Evolutionary conservation across 768 basidiomycete species (phyloP).

Genomic region (Boletus reticuloceps): DNA sequence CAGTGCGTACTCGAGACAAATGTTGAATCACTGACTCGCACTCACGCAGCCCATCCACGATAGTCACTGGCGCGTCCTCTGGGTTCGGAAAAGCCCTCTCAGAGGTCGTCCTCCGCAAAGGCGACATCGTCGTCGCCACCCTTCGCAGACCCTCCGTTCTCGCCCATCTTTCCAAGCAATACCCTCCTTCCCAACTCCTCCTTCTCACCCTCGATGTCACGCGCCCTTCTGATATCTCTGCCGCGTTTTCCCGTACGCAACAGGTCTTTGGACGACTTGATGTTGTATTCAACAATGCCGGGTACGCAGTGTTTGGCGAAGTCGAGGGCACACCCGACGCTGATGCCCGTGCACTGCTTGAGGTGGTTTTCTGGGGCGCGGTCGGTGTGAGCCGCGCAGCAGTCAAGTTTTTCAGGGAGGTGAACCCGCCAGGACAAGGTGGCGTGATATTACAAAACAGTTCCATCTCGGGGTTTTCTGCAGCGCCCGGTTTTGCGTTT

Average conservation of each 20-base stretch:
- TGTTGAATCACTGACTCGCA: neutral
- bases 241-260: slow-evolving; percentile 33
- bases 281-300: slow-evolving; percentile 46
- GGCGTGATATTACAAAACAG: slow-evolving; percentile 15
- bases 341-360: slow-evolving; percentile 32
- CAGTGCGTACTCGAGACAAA: neutral
- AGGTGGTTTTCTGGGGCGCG: slow-evolving; percentile 27
- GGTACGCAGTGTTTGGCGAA: slow-evolving; percentile 27
- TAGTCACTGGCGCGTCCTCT: slow-evolving; percentile 33
- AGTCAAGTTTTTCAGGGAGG: slow-evolving; percentile 33
- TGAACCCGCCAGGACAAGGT: slow-evolving; percentile 21
- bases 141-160: slow-evolving; percentile 37
- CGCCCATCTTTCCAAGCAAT: slow-evolving; percentile 20
- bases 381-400: slow-evolving; percentile 23
- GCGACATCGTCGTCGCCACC: slow-evolving; percentile 41
- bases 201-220: slow-evolving; percentile 41
- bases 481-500: slow-evolving; percentile 4
- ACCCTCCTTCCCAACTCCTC: slow-evolving; percentile 30
- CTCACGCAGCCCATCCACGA: neutral
- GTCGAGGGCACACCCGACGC: slow-evolving; percentile 33
- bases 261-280: slow-evolving; percentile 39
- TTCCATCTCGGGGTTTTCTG: slow-evolving; percentile 3
- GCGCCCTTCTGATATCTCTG: slow-evolving; percentile 25
- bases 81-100: slow-evolving; percentile 37
- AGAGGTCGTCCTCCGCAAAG: slow-evolving; percentile 31